These are phyloP conservation scores for Ascobolus immersus DNA, from an alignment of 495 filamentous ascomycete species.

Conservation along the genomic window DNA sequence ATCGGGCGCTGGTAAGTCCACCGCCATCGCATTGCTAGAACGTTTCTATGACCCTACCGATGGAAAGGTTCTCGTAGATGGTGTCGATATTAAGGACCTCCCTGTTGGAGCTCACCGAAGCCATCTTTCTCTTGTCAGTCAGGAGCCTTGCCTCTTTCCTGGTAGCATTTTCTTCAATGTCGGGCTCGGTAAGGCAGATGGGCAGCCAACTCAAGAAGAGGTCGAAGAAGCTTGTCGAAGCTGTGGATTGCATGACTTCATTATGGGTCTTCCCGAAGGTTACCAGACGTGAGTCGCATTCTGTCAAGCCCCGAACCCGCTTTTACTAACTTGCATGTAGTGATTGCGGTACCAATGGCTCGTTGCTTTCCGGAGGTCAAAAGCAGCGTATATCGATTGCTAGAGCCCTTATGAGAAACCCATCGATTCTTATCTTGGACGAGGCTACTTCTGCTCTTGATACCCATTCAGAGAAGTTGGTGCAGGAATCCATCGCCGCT, in stretches of 20 bases:
- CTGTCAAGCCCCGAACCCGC: conserved; percentile 8
- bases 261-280: conserved; percentile 19
- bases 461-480: conserved; percentile 11
- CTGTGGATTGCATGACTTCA: conserved; percentile 17
- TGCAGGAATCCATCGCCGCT: conserved; percentile 11
- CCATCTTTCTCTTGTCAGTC: conserved; percentile 22
- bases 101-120: conserved; percentile 20
- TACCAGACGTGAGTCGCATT: conserved; percentile 16
- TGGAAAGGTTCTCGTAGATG: conserved; percentile 26
- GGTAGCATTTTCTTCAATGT: conserved; percentile 26
- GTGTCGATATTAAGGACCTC: conserved; percentile 21
- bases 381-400: conserved; percentile 39
- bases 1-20: conserved; percentile 33
- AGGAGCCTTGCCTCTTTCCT: conserved; percentile 26
- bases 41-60: conserved; percentile 24
- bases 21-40: conserved; percentile 23
- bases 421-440: conserved; percentile 48
- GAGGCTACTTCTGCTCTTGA: conserved; percentile 42
- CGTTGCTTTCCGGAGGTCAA: conserved; percentile 35
- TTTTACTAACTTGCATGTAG: conserved; percentile 18
- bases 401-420: conserved; percentile 37
- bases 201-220: conserved; percentile 16
- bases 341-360: conserved; percentile 30
- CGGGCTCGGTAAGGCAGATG: conserved; percentile 18
- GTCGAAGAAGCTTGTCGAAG: conserved; percentile 21